Base-by-base conservation (phyloP, 2,329 filamentous ascomycete species). In the Aaosphaeria pasadenensis region DNA sequence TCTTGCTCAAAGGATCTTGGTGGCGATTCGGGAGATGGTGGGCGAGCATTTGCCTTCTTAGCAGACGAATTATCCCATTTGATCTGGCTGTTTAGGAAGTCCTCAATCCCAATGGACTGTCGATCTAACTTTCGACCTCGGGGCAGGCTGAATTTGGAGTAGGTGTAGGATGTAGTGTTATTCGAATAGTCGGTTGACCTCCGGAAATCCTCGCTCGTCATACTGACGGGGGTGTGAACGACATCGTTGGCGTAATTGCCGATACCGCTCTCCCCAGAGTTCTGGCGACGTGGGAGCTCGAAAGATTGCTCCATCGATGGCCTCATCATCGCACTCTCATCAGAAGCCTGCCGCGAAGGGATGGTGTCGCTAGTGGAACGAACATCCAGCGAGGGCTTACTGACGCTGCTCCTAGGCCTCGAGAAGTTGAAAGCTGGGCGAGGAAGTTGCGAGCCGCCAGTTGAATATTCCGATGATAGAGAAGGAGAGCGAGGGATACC, bases 351-450 rank as follows among this genome's bases (percentile, higher is more conserved):
- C n/a, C 68, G 58, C 30, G 60, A 62, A 2, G 66, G 65, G 11
- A 40, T 11, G 33, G 53, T 58, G 30, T 71, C 71, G n/a, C 63
- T 54, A 17, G 64, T 64, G 5, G 72, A 60, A 31, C 60, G 54
- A 6, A 57, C 63, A 31, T 75, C 72, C 11, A 68, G 46, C 5
- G 68, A 69, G 11, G 82, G 82, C 9, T 80, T 84, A 52, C 83
- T 84, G 51, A 84, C 81, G 63, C 86, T 80, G 69, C 33, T 36
- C 33, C 33, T 36, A 0, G 94, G 94, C 39, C 94, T 82, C 1
- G 94, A 97, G 69, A 97, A 97, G 71, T 99, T 97, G 72, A 95
- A 92, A 0, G 88, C 84, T 1, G 90, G 88, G 11, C 86, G 82
- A 9, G 86, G 83, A 33, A 91, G 71, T 30, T 76, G 71, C 13